Conservation (phyloP, 345 rosid species). For the Linum tenue region DNA sequence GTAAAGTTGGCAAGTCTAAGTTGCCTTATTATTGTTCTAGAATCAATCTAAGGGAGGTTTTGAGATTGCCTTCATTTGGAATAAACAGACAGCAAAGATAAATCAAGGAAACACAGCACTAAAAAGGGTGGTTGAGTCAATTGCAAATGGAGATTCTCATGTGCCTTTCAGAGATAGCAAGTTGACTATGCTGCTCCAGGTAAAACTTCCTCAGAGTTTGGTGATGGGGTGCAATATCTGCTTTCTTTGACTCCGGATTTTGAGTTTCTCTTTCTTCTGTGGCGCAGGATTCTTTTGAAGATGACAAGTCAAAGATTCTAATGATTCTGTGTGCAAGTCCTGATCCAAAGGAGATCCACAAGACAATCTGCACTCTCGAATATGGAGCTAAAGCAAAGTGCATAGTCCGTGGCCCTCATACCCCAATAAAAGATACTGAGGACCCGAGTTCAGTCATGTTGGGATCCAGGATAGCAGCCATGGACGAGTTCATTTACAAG, state of each 20-base stretch:
- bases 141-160: slow-evolving; percentile 97
- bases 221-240: background rate
- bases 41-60: background rate
- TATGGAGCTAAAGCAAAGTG: slow-evolving; percentile 99
- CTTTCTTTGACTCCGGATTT: background rate
- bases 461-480: slow-evolving; percentile 74
- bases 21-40: background rate
- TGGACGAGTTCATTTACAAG: slow-evolving; percentile 80
- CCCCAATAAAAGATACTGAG: slow-evolving; percentile 60
- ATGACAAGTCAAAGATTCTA: slow-evolving; percentile 82
- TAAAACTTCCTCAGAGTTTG: slow-evolving; percentile 10
- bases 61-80: slow-evolving; percentile 9
- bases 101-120: slow-evolving; percentile 92
- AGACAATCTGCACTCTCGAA: slow-evolving; percentile 92
- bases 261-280: background rate
- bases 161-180: slow-evolving; percentile 98
- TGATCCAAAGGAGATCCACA: slow-evolving; percentile 86
- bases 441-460: slow-evolving; percentile 52
- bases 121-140: slow-evolving; percentile 94
- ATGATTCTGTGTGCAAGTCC: slow-evolving; percentile 98
- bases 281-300: slow-evolving; percentile 92
- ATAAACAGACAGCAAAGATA: slow-evolving; percentile 81
- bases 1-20: slow-evolving; percentile 23
- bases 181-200: slow-evolving; percentile 93
- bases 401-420: slow-evolving; percentile 79